phyloP scores from a whole-genome alignment of 306 rosid genomes.

The Hylodesmum podocarpum region DNA sequence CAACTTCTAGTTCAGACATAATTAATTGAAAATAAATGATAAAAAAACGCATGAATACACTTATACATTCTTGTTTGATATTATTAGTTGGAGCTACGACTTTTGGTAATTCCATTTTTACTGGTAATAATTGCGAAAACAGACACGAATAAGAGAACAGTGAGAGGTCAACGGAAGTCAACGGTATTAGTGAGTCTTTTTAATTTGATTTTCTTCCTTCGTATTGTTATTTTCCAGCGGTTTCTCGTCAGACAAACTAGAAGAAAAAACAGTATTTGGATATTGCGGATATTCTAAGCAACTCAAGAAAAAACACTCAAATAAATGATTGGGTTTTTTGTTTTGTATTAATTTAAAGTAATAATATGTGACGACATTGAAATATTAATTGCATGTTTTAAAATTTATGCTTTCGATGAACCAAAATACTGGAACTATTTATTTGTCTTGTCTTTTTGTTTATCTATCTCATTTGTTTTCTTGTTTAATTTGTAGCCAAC shows the following conservation, averaged over 20 bases:
- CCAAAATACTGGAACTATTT: not conserved
- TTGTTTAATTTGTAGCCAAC: not conserved
- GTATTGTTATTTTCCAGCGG: not conserved
- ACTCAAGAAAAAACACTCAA: not conserved
- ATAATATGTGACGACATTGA: not conserved
- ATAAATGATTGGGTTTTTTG: not conserved
- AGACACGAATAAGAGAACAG: not conserved
- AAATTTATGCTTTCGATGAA: too few relatives aligned
- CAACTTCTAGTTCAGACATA: conserved; percentile 15
- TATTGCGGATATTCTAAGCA: conserved; percentile 6
- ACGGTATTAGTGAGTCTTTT: not conserved
- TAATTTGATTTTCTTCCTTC: not conserved
- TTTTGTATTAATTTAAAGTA: not conserved
- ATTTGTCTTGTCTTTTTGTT: conserved; percentile 15
- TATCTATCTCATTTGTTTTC: not conserved
- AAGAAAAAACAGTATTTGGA: not conserved
- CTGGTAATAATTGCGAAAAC: not conserved
- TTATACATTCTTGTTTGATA: not conserved
- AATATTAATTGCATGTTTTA: too few relatives aligned
- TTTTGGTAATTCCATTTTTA: not conserved
- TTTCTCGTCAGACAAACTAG: not conserved
- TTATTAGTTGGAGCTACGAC: not conserved
- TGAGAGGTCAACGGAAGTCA: too few relatives aligned
- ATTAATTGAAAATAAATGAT: not conserved
- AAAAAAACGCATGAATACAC: not conserved